Evolutionary conservation across 2,329 filamentous ascomycete species (phyloP).

Genomic region (Pseudocercospora macadamiae): DNA sequence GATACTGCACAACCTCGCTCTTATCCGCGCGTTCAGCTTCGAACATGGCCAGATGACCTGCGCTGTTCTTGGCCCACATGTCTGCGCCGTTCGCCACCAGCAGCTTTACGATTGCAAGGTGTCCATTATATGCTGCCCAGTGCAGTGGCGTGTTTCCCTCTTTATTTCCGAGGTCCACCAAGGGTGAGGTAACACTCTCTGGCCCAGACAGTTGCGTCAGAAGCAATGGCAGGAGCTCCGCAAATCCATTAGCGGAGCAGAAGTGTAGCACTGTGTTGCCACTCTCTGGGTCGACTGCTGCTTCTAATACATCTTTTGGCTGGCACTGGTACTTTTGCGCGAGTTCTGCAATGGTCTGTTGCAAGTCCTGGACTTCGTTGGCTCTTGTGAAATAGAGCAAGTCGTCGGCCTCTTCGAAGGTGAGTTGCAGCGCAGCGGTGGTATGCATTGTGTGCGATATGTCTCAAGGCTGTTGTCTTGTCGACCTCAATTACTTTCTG

Average conservation of each 20-base stretch:
- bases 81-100: slow-evolving; percentile 78
- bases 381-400: slow-evolving; percentile 83
- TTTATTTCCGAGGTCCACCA: slow-evolving; percentile 72
- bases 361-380: slow-evolving; percentile 73
- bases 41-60: slow-evolving; percentile 68
- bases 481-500: no score
- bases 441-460: slow-evolving; percentile 12
- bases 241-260: slow-evolving; percentile 86
- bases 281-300: slow-evolving; percentile 72
- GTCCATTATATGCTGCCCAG: slow-evolving; percentile 90
- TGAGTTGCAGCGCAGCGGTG: slow-evolving; percentile 46
- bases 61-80: slow-evolving; percentile 76
- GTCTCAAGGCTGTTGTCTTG: neutral
- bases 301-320: slow-evolving; percentile 66
- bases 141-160: slow-evolving; percentile 90
- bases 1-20: slow-evolving; percentile 51
- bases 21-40: slow-evolving; percentile 55
- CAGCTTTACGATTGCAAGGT: slow-evolving; percentile 76
- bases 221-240: slow-evolving; percentile 38
- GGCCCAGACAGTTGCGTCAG: slow-evolving; percentile 20
- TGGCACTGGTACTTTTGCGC: slow-evolving; percentile 63
- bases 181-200: slow-evolving; percentile 37
- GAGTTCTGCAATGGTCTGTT: slow-evolving; percentile 61
- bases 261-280: slow-evolving; percentile 85
- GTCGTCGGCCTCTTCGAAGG: slow-evolving; percentile 85